Evolutionary conservation across 176 grass and related monocot species (phyloP).

Genomic region (Carex parvula): DNA sequence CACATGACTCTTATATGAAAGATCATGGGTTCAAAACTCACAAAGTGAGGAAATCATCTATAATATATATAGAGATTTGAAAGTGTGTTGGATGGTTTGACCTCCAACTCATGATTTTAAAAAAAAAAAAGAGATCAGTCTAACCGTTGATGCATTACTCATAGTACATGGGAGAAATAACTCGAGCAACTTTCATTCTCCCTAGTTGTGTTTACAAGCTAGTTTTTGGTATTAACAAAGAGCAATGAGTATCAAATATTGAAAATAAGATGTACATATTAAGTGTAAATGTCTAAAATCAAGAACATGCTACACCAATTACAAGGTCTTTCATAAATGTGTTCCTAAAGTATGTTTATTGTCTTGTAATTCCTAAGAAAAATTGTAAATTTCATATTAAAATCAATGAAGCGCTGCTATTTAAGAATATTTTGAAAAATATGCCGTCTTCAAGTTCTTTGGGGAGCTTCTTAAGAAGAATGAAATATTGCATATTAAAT

Average conservation of each 20-base stretch:
- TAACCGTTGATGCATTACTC: not conserved
- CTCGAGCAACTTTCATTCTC: not conserved
- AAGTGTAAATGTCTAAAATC: not conserved
- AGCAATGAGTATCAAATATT: not conserved
- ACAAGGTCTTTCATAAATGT: not conserved
- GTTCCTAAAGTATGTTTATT: not conserved
- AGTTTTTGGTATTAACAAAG: not conserved
- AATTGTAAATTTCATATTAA: not conserved
- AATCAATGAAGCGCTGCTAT: not conserved
- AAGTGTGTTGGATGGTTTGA: too few species aligned
- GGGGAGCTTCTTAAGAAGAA: not conserved
- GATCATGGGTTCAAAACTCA: too few species aligned
- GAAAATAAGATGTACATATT: not conserved
- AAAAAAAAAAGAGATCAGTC: not conserved
- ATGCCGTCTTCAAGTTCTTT: not conserved
- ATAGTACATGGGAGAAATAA: not conserved
- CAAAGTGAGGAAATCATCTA: too few species aligned
- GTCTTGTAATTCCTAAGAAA: not conserved
- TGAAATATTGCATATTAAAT: not conserved
- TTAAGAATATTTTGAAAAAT: not conserved
- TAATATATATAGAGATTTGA: too few species aligned
- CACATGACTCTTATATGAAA: too few species aligned
- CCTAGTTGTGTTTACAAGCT: not conserved
- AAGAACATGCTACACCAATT: not conserved
- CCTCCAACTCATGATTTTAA: too few species aligned